A percentile compares a stretch with the other conserved stretches of the same genome.
phyloP scores from a whole-genome alignment of 352 stramenopile genomes.

The Globisporangium spiculum region DNA sequence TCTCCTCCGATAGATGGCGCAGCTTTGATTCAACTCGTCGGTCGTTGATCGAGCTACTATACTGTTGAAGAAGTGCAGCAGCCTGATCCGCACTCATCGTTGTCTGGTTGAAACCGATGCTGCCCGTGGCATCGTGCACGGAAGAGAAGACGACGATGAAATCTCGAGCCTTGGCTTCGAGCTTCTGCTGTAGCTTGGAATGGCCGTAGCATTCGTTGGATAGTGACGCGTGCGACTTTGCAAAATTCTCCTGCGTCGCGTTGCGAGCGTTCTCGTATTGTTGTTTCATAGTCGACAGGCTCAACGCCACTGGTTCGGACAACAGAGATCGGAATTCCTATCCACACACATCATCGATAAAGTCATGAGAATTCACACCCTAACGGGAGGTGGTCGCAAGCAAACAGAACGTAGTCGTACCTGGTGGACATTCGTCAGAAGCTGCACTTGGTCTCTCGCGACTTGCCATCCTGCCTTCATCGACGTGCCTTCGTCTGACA shows the following conservation, averaged over 20 bases:
- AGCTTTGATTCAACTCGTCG: conserved; percentile 41
- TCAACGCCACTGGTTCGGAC: conserved; percentile 66
- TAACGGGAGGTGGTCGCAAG: too few species aligned
- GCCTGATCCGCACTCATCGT: conserved; percentile 32
- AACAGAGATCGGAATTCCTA: conserved; percentile 79
- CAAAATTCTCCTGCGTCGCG: conserved; percentile 64
- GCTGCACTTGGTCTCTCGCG: conserved; percentile 56
- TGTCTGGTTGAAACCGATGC: conserved; percentile 18
- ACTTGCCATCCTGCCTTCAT: conserved; percentile 61
- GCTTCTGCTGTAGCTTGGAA: conserved; percentile 58
- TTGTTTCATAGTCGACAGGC: conserved; percentile 72
- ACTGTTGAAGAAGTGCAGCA: conserved; percentile 24
- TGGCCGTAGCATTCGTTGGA: conserved; percentile 43
- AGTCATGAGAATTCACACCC: too few species aligned
- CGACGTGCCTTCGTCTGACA: conserved; percentile 43
- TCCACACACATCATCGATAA: background rate
- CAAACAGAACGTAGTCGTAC: background rate
- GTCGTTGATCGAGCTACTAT: conserved; percentile 24
- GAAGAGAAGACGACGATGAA: conserved; percentile 30
- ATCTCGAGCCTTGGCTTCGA: conserved; percentile 49
- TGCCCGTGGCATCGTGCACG: conserved; percentile 25
- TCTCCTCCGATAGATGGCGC: conserved; percentile 46
- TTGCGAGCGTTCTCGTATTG: conserved; percentile 65
- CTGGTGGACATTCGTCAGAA: conserved; percentile 60
- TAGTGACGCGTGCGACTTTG: conserved; percentile 42